Evolutionary conservation across 1,284 basidiomycete species (phyloP).

Genomic region (Sporisorium iseilematis-ciliati): DNA sequence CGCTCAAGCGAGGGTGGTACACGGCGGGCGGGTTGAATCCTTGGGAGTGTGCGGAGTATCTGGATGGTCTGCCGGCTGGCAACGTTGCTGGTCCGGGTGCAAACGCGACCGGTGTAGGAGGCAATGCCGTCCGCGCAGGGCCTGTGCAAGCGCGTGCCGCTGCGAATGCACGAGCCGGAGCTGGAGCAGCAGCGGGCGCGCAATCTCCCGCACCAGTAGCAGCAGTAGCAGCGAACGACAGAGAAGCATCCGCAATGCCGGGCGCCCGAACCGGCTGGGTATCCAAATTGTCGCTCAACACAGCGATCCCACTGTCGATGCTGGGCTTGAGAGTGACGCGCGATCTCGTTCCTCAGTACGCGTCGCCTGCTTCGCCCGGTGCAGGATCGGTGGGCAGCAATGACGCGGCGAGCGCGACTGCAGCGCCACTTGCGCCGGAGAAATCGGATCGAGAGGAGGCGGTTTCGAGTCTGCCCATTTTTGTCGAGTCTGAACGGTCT

Average conservation of each 20-base stretch:
- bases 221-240: background rate
- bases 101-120: constrained; percentile 1
- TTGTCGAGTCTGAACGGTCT: constrained; percentile 45
- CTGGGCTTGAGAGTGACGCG: constrained; percentile 35
- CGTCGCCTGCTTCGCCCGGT: constrained; percentile 27
- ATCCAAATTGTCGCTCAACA: constrained; percentile 34
- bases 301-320: constrained; percentile 32
- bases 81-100: background rate
- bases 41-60: constrained; percentile 51
- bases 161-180: background rate
- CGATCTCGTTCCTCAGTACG: constrained; percentile 41
- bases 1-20: constrained; percentile 38
- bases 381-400: constrained; percentile 14
- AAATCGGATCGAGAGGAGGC: background rate
- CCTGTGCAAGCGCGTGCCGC: background rate
- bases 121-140: constrained; percentile 1
- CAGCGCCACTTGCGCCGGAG: background rate
- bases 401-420: constrained; percentile 2
- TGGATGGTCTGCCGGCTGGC: constrained; percentile 20
- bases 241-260: constrained; percentile 11
- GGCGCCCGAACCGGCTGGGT: constrained; percentile 40
- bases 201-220: no score
- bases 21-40: constrained; percentile 33
- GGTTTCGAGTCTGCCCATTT: constrained; percentile 12
- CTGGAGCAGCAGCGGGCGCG: background rate